These are phyloP conservation scores for Pneumocystis wakefieldiae DNA, from an alignment of 1,139 yeast species.

Conservation along the genomic window DNA sequence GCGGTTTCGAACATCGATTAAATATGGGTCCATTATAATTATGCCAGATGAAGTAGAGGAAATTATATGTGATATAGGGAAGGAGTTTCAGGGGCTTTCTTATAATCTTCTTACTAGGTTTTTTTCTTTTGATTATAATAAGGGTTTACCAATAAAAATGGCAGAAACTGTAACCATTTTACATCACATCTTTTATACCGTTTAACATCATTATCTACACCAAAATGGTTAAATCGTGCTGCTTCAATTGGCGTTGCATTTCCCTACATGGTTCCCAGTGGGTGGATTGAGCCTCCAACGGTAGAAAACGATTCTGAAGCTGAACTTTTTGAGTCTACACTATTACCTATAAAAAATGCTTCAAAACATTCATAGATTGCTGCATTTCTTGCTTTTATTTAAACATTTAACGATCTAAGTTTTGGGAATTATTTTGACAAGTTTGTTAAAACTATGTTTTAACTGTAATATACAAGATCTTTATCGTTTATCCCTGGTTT, in stretches of 20 bases:
- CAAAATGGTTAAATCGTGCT: constrained; percentile 10
- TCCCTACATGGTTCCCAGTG: not conserved
- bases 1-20: constrained; percentile 2
- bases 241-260: constrained; percentile 9
- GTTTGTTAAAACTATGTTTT: no score
- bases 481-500: no score
- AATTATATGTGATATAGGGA: not conserved
- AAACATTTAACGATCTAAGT: no score
- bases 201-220: not conserved
- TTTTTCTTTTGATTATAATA: not conserved
- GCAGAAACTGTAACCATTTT: constrained; percentile 6
- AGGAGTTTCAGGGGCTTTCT: constrained; percentile 3
- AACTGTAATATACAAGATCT: no score
- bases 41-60: not conserved
- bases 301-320: not conserved
- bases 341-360: not conserved
- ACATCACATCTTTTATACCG: not conserved
- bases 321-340: not conserved
- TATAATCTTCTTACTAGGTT: constrained; percentile 1
- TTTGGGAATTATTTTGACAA: no score
- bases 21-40: constrained; percentile 2
- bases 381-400: no score
- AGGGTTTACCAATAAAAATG: not conserved
- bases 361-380: not conserved
- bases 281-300: not conserved